Conservation (phyloP, 495 filamentous ascomycete species). For the Aspergillus bertholletiae region DNA sequence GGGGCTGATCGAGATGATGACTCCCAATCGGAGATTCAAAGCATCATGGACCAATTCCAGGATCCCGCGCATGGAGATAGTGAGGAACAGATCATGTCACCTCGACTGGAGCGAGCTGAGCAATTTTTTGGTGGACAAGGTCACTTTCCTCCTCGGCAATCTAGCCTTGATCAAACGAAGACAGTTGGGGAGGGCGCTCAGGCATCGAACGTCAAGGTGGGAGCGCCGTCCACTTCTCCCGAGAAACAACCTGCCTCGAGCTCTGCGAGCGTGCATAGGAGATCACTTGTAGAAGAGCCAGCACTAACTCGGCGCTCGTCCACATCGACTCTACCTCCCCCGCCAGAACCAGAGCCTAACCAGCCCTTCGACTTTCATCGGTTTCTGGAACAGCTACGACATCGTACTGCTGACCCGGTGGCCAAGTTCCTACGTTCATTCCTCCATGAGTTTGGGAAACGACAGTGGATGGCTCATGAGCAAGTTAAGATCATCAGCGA, state of each 20-base stretch:
- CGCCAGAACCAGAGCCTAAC: constrained; percentile 83
- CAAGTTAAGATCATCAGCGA: constrained; percentile 98
- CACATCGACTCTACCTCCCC: constrained; percentile 55
- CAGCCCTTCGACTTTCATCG: constrained; percentile 97
- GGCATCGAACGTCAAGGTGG: constrained; percentile 3
- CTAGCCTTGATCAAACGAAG: constrained; percentile 70
- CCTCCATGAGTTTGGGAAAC: constrained; percentile 90
- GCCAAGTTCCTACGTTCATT: constrained; percentile 95
- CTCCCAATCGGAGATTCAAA: constrained; percentile 86
- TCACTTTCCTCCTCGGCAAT: constrained; percentile 76
- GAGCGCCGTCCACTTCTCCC: constrained; percentile 12
- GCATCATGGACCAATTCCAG: constrained; percentile 85
- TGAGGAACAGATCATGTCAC: constrained; percentile 78
- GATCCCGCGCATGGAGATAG: constrained; percentile 62
- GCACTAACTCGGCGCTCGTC: constrained; percentile 46
- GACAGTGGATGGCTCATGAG: constrained; percentile 99
- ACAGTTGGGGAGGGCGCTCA: constrained; percentile 2
- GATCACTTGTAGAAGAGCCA: constrained; percentile 32
- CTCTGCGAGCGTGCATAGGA: constrained; percentile 17
- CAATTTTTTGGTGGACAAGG: constrained; percentile 60
- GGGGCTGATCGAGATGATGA: constrained; percentile 59
- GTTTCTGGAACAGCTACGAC: constrained; percentile 91
- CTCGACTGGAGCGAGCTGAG: constrained; percentile 67
- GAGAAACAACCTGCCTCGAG: constrained; percentile 18
- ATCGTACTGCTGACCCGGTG: constrained; percentile 93